These are phyloP conservation scores for Wickerhamiella shivajii DNA, from an alignment of 805 yeast species.

Conservation along the genomic window DNA sequence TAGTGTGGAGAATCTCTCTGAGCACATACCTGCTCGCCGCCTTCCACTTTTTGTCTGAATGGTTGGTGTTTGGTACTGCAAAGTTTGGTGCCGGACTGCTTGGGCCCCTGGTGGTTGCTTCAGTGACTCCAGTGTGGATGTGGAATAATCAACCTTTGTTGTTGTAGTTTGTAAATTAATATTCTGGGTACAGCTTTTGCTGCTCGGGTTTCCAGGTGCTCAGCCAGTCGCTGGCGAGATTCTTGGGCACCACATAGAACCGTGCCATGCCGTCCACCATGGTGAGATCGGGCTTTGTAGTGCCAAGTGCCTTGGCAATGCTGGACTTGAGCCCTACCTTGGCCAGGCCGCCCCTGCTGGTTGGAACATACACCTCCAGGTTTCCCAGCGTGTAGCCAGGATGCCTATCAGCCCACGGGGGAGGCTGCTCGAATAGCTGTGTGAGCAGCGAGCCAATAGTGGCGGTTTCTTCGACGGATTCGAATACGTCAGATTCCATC, in stretches of 20 bases:
- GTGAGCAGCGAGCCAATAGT: conserved; percentile 51
- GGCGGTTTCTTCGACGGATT: conserved; percentile 56
- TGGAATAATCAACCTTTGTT: conserved; percentile 44
- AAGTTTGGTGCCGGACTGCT: conserved; percentile 73
- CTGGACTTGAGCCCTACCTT: conserved; percentile 69
- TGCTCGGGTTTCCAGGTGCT: conserved; percentile 18
- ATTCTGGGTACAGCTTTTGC: conserved; percentile 3
- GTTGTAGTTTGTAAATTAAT: neutral
- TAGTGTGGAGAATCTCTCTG: conserved; percentile 63
- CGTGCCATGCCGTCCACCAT: conserved; percentile 60
- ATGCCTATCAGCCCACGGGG: conserved; percentile 47
- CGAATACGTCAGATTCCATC: conserved; percentile 72
- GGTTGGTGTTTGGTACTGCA: conserved; percentile 66
- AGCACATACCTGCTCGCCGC: conserved; percentile 74
- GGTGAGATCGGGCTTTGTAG: conserved; percentile 52
- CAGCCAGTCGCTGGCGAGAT: conserved; percentile 51
- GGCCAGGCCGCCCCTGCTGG: conserved; percentile 67
- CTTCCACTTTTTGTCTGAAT: conserved; percentile 69
- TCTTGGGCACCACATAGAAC: conserved; percentile 66
- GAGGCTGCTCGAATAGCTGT: conserved; percentile 49
- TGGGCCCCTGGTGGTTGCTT: conserved; percentile 78
- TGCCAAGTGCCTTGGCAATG: conserved; percentile 47
- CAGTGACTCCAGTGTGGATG: conserved; percentile 74
- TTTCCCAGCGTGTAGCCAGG: conserved; percentile 41
- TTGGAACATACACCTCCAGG: conserved; percentile 68